A percentile compares a stretch with the other conserved stretches of the same genome.
These are phyloP conservation scores for Fallopia convolvulus DNA, from an alignment of 148 eudicot species.

Conservation along the genomic window DNA sequence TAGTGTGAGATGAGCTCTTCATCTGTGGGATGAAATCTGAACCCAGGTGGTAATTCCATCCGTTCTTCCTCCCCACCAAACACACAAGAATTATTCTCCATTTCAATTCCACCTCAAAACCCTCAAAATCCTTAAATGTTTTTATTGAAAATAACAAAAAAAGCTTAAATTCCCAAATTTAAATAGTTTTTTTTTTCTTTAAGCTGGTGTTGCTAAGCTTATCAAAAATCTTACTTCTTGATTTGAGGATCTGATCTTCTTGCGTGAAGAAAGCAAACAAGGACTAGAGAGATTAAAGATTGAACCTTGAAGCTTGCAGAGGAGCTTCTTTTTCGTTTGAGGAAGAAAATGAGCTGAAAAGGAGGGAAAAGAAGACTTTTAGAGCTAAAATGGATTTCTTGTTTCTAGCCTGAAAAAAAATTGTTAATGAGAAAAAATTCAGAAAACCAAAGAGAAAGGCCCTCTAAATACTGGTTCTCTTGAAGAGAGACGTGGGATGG, in stretches of 20 bases:
- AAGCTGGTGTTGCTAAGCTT: background rate
- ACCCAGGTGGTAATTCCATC: constrained; percentile 25
- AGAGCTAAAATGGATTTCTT: background rate
- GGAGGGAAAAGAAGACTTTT: background rate
- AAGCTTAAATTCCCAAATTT: background rate
- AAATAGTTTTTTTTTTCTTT: background rate
- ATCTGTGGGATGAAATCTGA: constrained; percentile 19
- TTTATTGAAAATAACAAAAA: background rate
- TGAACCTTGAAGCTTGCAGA: background rate
- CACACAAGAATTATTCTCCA: constrained; percentile 12
- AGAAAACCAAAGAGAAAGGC: background rate
- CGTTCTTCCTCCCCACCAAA: constrained; percentile 15
- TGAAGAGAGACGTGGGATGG: constrained; percentile 13
- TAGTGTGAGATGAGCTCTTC: constrained; percentile 23
- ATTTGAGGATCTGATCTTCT: background rate
- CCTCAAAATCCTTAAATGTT: background rate
- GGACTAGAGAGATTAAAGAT: background rate
- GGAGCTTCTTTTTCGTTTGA: background rate
- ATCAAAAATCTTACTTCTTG: background rate
- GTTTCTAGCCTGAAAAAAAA: background rate
- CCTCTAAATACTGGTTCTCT: constrained; percentile 4
- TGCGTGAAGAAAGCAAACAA: background rate
- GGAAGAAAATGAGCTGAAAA: background rate
- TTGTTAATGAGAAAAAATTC: background rate
- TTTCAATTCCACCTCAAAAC: background rate